These are phyloP conservation scores for Mrakia frigida DNA, from an alignment of 768 basidiomycete genomes.

Conservation along the genomic window DNA sequence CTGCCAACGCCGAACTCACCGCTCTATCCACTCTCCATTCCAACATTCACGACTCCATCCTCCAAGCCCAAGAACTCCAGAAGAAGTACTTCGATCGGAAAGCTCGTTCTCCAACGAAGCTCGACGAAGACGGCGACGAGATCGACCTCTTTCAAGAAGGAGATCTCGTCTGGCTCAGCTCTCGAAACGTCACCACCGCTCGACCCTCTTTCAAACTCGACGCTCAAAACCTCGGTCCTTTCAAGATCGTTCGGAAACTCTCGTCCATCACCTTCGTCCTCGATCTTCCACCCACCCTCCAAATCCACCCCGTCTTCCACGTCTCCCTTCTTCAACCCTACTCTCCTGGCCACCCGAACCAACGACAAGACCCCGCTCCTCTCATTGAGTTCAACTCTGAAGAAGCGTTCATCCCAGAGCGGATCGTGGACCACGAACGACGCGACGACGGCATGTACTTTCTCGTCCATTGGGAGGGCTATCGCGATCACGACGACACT, in stretches of 20 bases:
- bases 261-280: too few relatives aligned
- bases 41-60: too few relatives aligned
- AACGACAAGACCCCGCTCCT: background rate
- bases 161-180: conserved; percentile 35
- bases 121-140: conserved; percentile 35
- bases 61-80: too few relatives aligned
- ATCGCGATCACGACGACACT: conserved; percentile 1
- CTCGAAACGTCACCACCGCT: background rate
- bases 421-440: conserved; percentile 1
- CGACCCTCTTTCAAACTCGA: background rate
- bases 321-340: conserved; percentile 12
- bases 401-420: background rate
- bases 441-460: background rate
- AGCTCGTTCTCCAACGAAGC: conserved; percentile 1
- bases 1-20: conserved; percentile 22
- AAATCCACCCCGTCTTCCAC: conserved; percentile 14
- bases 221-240: background rate
- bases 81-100: too few relatives aligned
- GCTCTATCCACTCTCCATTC: conserved; percentile 2
- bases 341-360: background rate
- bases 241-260: background rate
- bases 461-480: conserved; percentile 15
- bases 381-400: conserved; percentile 1
- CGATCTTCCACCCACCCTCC: background rate
- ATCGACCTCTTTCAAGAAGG: conserved; percentile 34